Conservation (phyloP, 202 grass and related monocot species). For the Elaeis oleifera region DNA sequence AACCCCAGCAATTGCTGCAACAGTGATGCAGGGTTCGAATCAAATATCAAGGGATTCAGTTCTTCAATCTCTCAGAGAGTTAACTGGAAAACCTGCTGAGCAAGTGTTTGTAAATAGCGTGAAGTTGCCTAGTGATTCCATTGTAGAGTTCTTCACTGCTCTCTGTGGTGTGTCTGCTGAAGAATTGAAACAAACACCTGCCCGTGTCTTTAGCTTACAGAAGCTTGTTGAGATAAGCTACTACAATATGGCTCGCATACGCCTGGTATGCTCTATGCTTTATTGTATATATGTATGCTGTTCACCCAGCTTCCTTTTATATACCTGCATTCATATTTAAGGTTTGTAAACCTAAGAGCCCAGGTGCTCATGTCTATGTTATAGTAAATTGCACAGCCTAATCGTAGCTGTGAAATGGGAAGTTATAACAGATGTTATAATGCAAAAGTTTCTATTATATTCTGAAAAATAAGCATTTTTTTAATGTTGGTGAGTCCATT, state of each 20-base stretch:
- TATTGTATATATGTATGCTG: not conserved
- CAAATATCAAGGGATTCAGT: constrained; percentile 95
- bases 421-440: too few species aligned
- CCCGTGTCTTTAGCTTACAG: constrained; percentile 95
- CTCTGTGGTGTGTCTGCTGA: constrained; percentile 91
- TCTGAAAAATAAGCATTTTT: too few species aligned
- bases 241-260: constrained; percentile 99
- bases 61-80: constrained; percentile 76
- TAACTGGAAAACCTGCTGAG: constrained; percentile 90
- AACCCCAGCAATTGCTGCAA: constrained; percentile 64
- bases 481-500: too few species aligned
- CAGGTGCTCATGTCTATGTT: too few species aligned
- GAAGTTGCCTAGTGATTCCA: constrained; percentile 89
- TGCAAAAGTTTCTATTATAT: too few species aligned
- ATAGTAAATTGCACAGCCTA: too few species aligned
- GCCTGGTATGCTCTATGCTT: constrained; percentile 54
- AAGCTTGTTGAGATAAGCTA: constrained; percentile 99
- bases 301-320: not conserved
- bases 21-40: constrained; percentile 95
- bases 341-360: too few species aligned
- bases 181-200: constrained; percentile 92
- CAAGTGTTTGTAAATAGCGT: constrained; percentile 98
- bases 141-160: constrained; percentile 92
- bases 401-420: too few species aligned
- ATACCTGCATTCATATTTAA: constrained; percentile 15